Percentiles rank a stretch among this genome's conserved stretches.
These are phyloP conservation scores for Houttuynia cordata DNA, from an alignment of 164 flowering plant genomes.

Conservation along the genomic window DNA sequence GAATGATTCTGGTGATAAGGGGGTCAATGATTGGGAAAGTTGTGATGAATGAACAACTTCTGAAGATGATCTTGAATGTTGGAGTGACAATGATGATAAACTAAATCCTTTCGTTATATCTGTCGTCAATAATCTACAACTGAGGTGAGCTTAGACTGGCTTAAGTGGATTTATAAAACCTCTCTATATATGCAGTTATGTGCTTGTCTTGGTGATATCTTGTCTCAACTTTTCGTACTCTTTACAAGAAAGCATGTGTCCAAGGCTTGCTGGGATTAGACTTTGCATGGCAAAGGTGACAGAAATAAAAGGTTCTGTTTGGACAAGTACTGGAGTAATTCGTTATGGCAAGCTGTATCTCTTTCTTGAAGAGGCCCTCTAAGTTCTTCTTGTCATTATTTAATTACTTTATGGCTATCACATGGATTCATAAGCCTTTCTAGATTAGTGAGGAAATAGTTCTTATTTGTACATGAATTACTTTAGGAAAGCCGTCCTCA, in stretches of 20 bases:
- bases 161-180: too few relatives aligned
- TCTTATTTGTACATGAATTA: neutral
- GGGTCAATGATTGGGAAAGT: too few relatives aligned
- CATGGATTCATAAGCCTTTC: neutral
- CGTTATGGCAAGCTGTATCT: slow-evolving; percentile 50
- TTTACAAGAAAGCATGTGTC: slow-evolving; percentile 40
- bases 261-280: slow-evolving; percentile 52
- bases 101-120: too few relatives aligned
- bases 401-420: neutral
- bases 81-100: too few relatives aligned
- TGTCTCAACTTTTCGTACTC: neutral
- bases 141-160: too few relatives aligned
- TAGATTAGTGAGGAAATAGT: neutral
- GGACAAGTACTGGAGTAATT: slow-evolving; percentile 63
- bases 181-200: too few relatives aligned
- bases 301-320: slow-evolving; percentile 49
- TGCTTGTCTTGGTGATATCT: too few relatives aligned
- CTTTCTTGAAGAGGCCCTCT: slow-evolving; percentile 67
- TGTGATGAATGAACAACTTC: too few relatives aligned
- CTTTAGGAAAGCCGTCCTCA: neutral
- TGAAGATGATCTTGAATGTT: too few relatives aligned
- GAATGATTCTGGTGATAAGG: too few relatives aligned
- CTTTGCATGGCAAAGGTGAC: slow-evolving; percentile 67
- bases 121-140: too few relatives aligned
- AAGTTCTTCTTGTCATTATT: neutral